Evolutionary conservation across 2,329 filamentous ascomycete genomes (phyloP).

Genomic region (Acarospora socialis): DNA sequence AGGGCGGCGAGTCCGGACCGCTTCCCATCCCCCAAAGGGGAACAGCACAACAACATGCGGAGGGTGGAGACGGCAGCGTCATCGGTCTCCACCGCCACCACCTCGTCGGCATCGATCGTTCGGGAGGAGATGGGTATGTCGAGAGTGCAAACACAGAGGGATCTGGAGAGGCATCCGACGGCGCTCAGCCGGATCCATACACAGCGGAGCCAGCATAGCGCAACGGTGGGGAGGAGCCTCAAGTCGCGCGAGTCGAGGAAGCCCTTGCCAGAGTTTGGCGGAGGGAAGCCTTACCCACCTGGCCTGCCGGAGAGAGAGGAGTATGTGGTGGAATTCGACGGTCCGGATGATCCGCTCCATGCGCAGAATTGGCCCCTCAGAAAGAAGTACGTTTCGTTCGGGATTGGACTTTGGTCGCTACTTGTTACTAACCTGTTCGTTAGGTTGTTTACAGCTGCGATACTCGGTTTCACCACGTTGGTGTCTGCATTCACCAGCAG

Average conservation of each 20-base stretch:
- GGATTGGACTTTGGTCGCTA: conserved; percentile 18
- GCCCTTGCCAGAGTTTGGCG: conserved; percentile 32
- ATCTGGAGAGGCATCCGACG: conserved; percentile 25
- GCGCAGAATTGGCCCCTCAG: conserved; percentile 72
- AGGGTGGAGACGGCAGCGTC: conserved; percentile 4
- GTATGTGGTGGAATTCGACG: conserved; percentile 62
- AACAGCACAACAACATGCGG: conserved; percentile 1
- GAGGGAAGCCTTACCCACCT: conserved; percentile 43
- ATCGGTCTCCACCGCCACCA: conserved; percentile 4
- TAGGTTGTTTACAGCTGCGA: conserved; percentile 27
- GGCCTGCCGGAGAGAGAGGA: conserved; percentile 41
- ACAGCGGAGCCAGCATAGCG: conserved; percentile 27
- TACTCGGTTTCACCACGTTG: conserved; percentile 39
- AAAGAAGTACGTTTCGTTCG: conserved; percentile 49
- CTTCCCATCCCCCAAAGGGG: conserved; percentile 6
- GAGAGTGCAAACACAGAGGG: conserved; percentile 21
- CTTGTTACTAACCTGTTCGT: conserved; percentile 11
- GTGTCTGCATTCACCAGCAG: conserved; percentile 42
- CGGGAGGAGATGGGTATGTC: conserved; percentile 10
- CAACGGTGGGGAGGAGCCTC: conserved; percentile 27
- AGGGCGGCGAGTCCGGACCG: conserved; percentile 10
- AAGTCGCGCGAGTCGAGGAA: conserved; percentile 19
- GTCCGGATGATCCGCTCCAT: conserved; percentile 67
- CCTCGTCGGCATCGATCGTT: conserved; percentile 9
- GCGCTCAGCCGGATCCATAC: conserved; percentile 28